phyloP scores from a whole-genome alignment of 2,329 filamentous ascomycete genomes.

The Sphaceloma murrayae region DNA sequence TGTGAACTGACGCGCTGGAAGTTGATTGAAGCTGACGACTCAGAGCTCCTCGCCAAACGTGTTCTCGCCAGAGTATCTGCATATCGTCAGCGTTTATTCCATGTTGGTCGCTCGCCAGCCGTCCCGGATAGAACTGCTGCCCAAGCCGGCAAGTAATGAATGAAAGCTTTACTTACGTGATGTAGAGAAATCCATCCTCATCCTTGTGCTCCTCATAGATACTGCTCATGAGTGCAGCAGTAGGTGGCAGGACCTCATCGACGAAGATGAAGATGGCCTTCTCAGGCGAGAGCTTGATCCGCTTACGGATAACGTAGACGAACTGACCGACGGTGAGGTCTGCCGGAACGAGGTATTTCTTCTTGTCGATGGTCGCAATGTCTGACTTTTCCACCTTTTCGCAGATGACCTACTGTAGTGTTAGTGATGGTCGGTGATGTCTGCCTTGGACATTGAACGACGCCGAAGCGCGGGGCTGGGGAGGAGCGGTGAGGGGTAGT shows the following conservation, averaged over 20 bases:
- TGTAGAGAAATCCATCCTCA: constrained; percentile 86
- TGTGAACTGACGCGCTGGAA: constrained; percentile 8
- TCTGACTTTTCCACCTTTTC: constrained; percentile 99
- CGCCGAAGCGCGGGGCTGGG: constrained; percentile 14
- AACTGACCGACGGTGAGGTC: constrained; percentile 98
- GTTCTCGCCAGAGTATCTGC: constrained; percentile 92
- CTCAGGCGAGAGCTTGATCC: constrained; percentile 96
- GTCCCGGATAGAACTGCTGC: too few relatives aligned
- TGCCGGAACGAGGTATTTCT: constrained; percentile 97
- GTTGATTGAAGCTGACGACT: constrained; percentile 18
- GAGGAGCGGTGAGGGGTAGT: constrained; percentile 11
- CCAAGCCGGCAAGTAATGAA: background rate
- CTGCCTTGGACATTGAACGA: too few relatives aligned
- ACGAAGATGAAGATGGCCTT: constrained; percentile 99
- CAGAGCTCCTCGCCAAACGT: constrained; percentile 63
- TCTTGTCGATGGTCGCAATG: constrained; percentile 99
- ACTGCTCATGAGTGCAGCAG: constrained; percentile 95
- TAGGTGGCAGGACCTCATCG: constrained; percentile 92
- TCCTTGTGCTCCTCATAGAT: constrained; percentile 99
- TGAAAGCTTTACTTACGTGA: constrained; percentile 57
- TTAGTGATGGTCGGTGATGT: constrained; percentile 10
- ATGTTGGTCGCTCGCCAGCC: too few relatives aligned
- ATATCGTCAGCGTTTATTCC: constrained; percentile 21
- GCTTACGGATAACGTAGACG: constrained; percentile 99
- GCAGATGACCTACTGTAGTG: constrained; percentile 74